Evolutionary conservation across 257 asterid species (phyloP), one percentile per base, ranked within the genome.

Genomic region (Lycium barbarum): DNA sequence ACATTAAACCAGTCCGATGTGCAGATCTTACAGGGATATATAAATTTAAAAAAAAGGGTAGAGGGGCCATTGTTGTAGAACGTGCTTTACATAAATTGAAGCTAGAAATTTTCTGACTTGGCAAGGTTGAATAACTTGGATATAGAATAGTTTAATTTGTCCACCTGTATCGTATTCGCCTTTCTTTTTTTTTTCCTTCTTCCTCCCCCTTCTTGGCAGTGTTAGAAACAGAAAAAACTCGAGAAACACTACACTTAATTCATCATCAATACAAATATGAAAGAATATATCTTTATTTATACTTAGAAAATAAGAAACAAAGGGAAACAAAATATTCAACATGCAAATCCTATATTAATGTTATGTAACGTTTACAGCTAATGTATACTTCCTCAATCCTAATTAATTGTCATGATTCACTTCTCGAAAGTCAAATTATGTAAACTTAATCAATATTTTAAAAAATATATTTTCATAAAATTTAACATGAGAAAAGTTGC

Each of bases 1-100:
- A 26, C 33, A 68, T 68, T 33, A 36, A 68, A 36, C 51, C 45
- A 38, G 53, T 22, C 18, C 22, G 62, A 49, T 74, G 3, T 51
- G 63, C 63, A 49, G 62, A 22, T 76, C 63, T 76, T 47, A 33
- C 51, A n/a, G 57, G 1, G 36, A 59, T 59, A 59, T 59, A 6
- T 4, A 40, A 3, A 40, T 40, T 40, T 26, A 26, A 26, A 26
- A 59, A 59, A 72, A 72, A 9, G n/a, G 38, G 38, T 45, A 45
- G 55, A 73, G 33, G 80, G 40, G n/a, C 20, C 59, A 73, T 47
- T 47, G 6, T 73, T n/a, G 12, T 20, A 51, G 62, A 51, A 76
- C 82, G 82, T 76, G 82, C 45, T 76, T 76, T 35, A 18, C 82
- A 76, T 76, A 22, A 76, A 22, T 22, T 51, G 82, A 53, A 49